A percentile compares a stretch with the other conserved stretches of the same genome.
Evolutionary conservation across 2,329 filamentous ascomycete species (phyloP).

Genomic region (Penicillium crustosum): DNA sequence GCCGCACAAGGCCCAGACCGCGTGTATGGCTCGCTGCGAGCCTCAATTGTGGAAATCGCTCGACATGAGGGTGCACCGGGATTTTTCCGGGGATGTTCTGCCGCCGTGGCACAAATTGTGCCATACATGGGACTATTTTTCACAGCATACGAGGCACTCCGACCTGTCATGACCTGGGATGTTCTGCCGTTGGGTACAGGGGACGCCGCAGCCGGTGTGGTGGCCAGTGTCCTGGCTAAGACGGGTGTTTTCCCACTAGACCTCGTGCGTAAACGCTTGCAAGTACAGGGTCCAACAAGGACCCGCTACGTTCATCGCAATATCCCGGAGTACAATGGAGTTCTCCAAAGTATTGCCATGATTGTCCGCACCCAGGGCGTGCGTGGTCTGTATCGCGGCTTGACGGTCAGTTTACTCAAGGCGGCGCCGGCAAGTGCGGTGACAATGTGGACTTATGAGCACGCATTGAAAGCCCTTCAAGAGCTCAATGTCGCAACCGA

Average conservation of each 20-base stretch:
- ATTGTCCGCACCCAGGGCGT: constrained; percentile 74
- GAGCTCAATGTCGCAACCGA: constrained; percentile 32
- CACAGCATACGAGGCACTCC: constrained; percentile 76
- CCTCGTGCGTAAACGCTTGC: constrained; percentile 85
- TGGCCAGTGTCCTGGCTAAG: constrained; percentile 80
- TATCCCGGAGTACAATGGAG: constrained; percentile 78
- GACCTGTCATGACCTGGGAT: constrained; percentile 53
- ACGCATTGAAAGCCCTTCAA: constrained; percentile 62
- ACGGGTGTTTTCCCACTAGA: constrained; percentile 91
- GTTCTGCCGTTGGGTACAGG: constrained; percentile 70
- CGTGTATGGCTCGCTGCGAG: constrained; percentile 71
- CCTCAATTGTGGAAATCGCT: constrained; percentile 70
- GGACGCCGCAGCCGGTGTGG: constrained; percentile 78
- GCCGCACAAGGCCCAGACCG: constrained; percentile 84
- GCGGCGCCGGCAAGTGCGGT: constrained; percentile 89
- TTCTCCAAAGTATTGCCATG: constrained; percentile 63
- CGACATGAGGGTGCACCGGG: constrained; percentile 72
- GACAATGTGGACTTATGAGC: constrained; percentile 94
- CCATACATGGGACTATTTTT: constrained; percentile 99
- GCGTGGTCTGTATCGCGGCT: constrained; percentile 79
- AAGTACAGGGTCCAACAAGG: constrained; percentile 90
- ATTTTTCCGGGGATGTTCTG: constrained; percentile 84
- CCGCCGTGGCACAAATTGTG: constrained; percentile 81
- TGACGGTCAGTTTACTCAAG: constrained; percentile 87
- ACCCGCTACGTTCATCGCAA: constrained; percentile 76